Base-by-base conservation (phyloP, 2,329 filamentous ascomycete species). In the Exophiala phaeomuriformis region DNA sequence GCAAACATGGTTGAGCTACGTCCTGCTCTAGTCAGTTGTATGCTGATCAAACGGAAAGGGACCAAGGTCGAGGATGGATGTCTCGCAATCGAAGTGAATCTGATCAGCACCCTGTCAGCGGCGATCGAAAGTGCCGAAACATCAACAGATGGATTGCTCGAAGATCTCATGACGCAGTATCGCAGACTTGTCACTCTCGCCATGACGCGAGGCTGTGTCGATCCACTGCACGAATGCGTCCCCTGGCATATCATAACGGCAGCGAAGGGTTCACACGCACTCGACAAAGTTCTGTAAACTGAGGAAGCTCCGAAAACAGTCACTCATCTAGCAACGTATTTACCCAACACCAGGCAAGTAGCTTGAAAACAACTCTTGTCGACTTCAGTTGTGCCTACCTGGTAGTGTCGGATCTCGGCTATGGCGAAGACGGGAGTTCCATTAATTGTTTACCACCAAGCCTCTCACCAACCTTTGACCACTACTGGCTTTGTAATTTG, bases 221-320 rank as follows among this genome's bases (percentile, higher is more conserved):
- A 69, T 57, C 68, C 70, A 36, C 67, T 69, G 54, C 62, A 62
- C n/a, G 69, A 62, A 40, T 58, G 71, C n/a, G 53, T 75, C 40
- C 74, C 74, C 30, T 75, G 72, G 72, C 74, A 76, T 62, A 68
- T 76, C 52, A 71, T 70, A 31, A 73, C 72, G 0, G 71, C 71
- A 37, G 63, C 71, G 29, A 69, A 67, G 59, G 71, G 69, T n/a
- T 47, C 55, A 4, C 49, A 30, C 4, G 47, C 55, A 2, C 51
- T 63, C 7, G 62, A 53, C 30, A 37, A 51, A 41, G 44, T 56
- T 36, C 41, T 61, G 40, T 63, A 35, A 32, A 10, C 8, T 9
- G 19, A 37, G 29, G 10, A n/a, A 10, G 10, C 12, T 37, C n/a
- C 32, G 19, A 19, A 19, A 19, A 19, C 19, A 19, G 19, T 19